Base-by-base conservation (phyloP, 176 grass and related monocot species). In the Triticum turgidum region DNA sequence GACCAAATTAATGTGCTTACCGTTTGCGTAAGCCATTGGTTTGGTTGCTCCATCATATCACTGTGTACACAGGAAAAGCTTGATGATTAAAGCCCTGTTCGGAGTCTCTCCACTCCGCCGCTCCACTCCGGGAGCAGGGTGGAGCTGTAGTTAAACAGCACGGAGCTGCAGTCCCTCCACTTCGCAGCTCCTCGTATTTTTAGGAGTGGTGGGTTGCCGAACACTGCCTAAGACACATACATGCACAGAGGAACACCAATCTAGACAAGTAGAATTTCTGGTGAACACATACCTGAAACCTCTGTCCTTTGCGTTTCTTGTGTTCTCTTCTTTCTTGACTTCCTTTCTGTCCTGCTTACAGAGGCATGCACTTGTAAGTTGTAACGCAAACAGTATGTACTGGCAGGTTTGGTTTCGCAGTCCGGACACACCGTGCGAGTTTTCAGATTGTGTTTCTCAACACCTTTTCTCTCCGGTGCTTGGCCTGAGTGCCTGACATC, bases 11-110 rank as follows among this genome's bases (percentile, higher is more conserved):
- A 49, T 49, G 12, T 14, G 45, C 45, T 80, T 84, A 89, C 91
- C 84, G 51, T 71, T 7, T 75, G 56, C 22, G 87, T 20, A 22
- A 65, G 80, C 91, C 91, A 92, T 65, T 61, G 73, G 78, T 85
- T 82, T 27, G 51, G 49, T 47, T 83, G 61, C 29, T 89, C 87
- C 91, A 49, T 49, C 12, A 49, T 49, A 87, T 92, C 70, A 25
- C 80, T 65, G 15, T 12, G 5, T 2, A 37, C 24, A n/a, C 80
- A 62, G 39, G n/a, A 76, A 81, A 33, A 81, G 33, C 15, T 54
- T 54, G 13, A 54, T 18, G 14, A 18, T 17, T 54, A 54, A 29
- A 29, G 29, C 29, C 29, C 29, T 29, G 29, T 29, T 29, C 29
- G 29, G 29, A 29, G 29, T 29, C 29, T 29, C 29, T 29, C 29